Conservation (phyloP, 345 rosid species). For the Firmiana major region DNA sequence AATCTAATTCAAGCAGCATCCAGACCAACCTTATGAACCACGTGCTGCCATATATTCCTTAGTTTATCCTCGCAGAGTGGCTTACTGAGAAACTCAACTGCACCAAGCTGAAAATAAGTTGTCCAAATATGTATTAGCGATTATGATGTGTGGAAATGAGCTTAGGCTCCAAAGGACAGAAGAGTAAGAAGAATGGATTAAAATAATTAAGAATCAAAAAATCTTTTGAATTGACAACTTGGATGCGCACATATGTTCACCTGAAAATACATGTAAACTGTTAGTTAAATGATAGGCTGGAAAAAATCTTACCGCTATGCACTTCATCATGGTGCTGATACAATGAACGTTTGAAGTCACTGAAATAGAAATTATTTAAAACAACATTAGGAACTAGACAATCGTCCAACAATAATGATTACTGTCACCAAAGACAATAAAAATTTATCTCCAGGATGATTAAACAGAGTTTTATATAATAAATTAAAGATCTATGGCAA, state of each 20-base stretch:
- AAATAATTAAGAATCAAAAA: not conserved
- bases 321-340: slow-evolving; percentile 82
- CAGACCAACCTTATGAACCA: slow-evolving; percentile 74
- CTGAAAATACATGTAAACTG: slow-evolving; percentile 5
- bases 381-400: slow-evolving; percentile 23
- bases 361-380: slow-evolving; percentile 31
- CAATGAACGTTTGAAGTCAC: slow-evolving; percentile 80
- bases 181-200: not conserved
- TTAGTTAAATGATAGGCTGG: not conserved
- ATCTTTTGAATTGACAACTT: not conserved
- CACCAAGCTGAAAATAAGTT: slow-evolving; percentile 73
- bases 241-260: not conserved
- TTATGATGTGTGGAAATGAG: not conserved
- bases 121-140: slow-evolving; percentile 18
- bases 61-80: slow-evolving; percentile 81
- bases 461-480: not conserved
- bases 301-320: slow-evolving; percentile 72
- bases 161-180: not conserved
- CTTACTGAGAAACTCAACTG: slow-evolving; percentile 88
- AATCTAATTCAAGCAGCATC: not conserved
- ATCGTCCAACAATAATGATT: not conserved
- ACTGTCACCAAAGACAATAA: not conserved
- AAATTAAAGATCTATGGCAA: not conserved
- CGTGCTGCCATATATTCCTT: slow-evolving; percentile 95
- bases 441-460: not conserved